Conservation (phyloP, 2,329 filamentous ascomycete genomes). For the Hypoxylon sp. region DNA sequence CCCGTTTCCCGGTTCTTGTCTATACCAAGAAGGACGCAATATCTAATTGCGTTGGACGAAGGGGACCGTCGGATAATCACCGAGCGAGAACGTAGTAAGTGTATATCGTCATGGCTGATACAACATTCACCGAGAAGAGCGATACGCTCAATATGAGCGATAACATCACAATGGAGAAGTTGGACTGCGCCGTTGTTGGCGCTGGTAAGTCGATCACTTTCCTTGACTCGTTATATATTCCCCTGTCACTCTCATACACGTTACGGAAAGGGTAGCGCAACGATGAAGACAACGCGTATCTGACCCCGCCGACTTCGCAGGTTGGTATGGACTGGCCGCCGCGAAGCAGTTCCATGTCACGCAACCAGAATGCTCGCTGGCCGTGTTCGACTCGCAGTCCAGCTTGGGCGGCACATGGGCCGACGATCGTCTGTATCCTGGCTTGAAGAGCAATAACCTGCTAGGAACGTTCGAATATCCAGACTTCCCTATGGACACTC, state of each 20-base stretch:
- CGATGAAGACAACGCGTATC: conserved; percentile 13
- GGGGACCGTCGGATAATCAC: conserved; percentile 30
- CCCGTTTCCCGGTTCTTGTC: conserved; percentile 32
- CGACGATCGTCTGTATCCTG: conserved; percentile 73
- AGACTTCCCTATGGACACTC: conserved; percentile 76
- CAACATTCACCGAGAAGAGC: conserved; percentile 27
- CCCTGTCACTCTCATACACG: not conserved
- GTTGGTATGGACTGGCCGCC: conserved; percentile 68
- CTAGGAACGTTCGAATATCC: conserved; percentile 78
- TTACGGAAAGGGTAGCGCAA: not conserved
- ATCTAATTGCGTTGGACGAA: conserved; percentile 26
- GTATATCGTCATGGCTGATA: conserved; percentile 36
- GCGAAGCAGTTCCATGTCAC: conserved; percentile 72
- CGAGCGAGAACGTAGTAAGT: conserved; percentile 16
- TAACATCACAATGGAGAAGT: conserved; percentile 55
- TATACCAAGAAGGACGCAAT: conserved; percentile 33
- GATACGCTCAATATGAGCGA: conserved; percentile 24
- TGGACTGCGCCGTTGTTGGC: conserved; percentile 62
- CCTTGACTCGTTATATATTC: not conserved
- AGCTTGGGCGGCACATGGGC: conserved; percentile 78
- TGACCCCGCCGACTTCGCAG: conserved; percentile 44
- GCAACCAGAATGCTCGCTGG: conserved; percentile 66
- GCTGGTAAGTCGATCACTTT: conserved; percentile 59
- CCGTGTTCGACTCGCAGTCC: conserved; percentile 68
- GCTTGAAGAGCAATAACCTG: conserved; percentile 79